Percentiles rank a stretch among this genome's conserved stretches.
phyloP scores from a whole-genome alignment of 306 rosid genomes.

The Bauhinia variegata region DNA sequence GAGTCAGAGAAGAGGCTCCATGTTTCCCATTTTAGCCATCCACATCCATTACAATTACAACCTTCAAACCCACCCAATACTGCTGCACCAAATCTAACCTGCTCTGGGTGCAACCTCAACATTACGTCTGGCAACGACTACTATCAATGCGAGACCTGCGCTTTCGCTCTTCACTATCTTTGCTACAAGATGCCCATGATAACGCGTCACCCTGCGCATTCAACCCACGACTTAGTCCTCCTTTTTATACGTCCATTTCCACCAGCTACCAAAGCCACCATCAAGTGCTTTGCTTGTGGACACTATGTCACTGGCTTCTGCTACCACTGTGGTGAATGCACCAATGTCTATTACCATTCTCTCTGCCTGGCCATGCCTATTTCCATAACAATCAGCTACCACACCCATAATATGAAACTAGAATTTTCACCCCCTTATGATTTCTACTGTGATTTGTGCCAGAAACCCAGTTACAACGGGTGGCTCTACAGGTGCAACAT shows the following conservation, averaged over 20 bases:
- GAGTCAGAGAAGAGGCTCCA: constrained; percentile 26
- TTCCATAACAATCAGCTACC: constrained; percentile 39
- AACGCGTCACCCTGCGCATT: constrained; percentile 55
- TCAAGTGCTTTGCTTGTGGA: constrained; percentile 51
- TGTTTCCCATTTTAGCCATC: constrained; percentile 65
- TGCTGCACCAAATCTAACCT: too few species aligned
- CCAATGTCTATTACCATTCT: constrained; percentile 41
- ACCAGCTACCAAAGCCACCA: constrained; percentile 1
- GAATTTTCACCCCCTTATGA: constrained; percentile 51
- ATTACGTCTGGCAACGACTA: constrained; percentile 34
- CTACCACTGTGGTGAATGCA: constrained; percentile 57
- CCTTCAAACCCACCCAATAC: constrained; percentile 32
- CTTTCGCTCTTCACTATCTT: constrained; percentile 48
- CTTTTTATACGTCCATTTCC: constrained; percentile 35
- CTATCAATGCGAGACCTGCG: constrained; percentile 46
- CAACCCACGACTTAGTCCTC: constrained; percentile 50
- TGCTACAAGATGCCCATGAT: constrained; percentile 57
- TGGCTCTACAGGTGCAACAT: constrained; percentile 71
- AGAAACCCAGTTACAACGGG: constrained; percentile 42
- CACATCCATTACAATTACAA: constrained; percentile 50
- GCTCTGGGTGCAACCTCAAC: constrained; percentile 56
- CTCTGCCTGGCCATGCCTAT: constrained; percentile 54
- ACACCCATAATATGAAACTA: constrained; percentile 54
- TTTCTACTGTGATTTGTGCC: constrained; percentile 63
- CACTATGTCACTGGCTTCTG: constrained; percentile 39